Evolutionary conservation across 768 basidiomycete genomes (phyloP), one percentile per base, ranked within the genome.

Genomic region (Favolaschia claudopus): DNA sequence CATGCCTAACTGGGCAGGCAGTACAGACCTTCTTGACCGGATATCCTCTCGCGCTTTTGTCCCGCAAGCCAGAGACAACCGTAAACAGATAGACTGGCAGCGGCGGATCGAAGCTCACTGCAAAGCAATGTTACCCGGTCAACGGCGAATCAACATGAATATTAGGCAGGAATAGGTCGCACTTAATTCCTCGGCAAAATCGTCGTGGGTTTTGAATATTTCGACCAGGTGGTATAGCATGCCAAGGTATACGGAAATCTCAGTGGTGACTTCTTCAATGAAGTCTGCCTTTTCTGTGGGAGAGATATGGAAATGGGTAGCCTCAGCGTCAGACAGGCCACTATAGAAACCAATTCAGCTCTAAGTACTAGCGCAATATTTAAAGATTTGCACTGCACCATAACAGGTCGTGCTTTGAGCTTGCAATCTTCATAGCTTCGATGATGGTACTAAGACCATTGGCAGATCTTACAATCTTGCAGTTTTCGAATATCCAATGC

Each of bases 161-260:
- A 46, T 38, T 43, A 40, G 27, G 33, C 56, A 32, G 27, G 25
- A 9, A 46, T 12, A 15, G 24, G 31, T 29, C 12, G 73, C 75
- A 97, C 96, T 99, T 44, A 99, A 80, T 75, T 99, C 96, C 66
- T 97, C 95, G 2, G 93, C 95, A 72, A 99, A 98, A 66, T 95
- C 89, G 57, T 96, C 94, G 64, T 97, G 91, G 4, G 90, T 89
- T 70, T 96, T 91, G 75, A 94, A 95, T 25, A 95, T 84, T 76
- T 99, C 96, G 14, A 98, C 89, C 52, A 99, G 76, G 70, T 97
- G 95, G 72, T 99, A 99, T 39, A 98, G 77, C 88, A 98, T 93
- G 9, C 93, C 95, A 28, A 98, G 84, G 68, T 94, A 93, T n/a
- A 95, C 88, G 9, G 93, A 93, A 55, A 97, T 85, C 72, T 97